Evolutionary conservation across 805 yeast genomes (phyloP), one percentile per base, ranked within the genome.

Genomic region (Lipomyces orientalis): DNA sequence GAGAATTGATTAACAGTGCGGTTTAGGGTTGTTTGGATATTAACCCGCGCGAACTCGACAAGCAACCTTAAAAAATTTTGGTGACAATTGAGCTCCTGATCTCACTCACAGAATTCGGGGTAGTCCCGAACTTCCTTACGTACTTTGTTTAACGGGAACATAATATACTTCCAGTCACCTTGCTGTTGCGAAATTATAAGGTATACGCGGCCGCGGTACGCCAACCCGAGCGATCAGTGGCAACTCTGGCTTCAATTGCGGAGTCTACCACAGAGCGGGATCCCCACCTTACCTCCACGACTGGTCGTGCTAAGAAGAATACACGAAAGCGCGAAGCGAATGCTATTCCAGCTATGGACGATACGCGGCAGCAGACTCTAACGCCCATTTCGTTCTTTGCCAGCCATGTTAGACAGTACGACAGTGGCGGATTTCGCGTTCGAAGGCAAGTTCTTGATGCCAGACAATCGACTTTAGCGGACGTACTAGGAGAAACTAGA

Each of bases 391-490:
- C 55, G 10, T 31, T 16, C 6, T 52, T 25, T 31, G 14, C 55
- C 9, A 52, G 29, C 55, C 55, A 52, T 31, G 34, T 52, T 31
- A 34, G 62, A 10, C 39, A 43, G 22, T 67, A 58, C 35, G 71
- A 67, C 43, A 29, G 58, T 10, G 69, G 64, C 35, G 71, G 71
- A 6, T 67, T 67, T 39, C 64, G 71, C 8, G 64, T 65, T 51
- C 71, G 71, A 10, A 69, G 62, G 55, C 71, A 64, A 39, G 46
- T 65, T 8, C 22, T 67, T 16, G 61, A 62, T 43, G 25, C 71
- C 9, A 56, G 55, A 31, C 39, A 46, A 2, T 35, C 39, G 35
- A 65, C 61, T 19, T 39, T 60, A 25, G 43, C 62, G 9, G 71
- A 67, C 14, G 31, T 67, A 34, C 58, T 67, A 9, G 69, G 71